Evolutionary conservation across 2,329 filamentous ascomycete genomes (phyloP), one percentile per base, ranked within the genome.

Genomic region (Fusarium continuum): DNA sequence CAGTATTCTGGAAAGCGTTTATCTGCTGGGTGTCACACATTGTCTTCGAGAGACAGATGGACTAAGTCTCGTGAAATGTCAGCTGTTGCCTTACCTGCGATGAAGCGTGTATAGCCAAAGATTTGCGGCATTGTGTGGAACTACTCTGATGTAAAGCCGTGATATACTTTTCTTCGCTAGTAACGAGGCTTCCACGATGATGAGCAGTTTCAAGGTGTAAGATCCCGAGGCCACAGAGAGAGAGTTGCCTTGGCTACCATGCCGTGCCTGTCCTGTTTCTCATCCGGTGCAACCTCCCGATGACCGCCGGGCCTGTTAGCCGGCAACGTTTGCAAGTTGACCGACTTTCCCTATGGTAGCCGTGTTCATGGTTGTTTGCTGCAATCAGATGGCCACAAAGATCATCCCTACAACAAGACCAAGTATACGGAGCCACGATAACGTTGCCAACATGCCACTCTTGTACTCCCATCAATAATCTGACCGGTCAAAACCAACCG

Each of bases 401-500:
- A 17, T 41, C 29, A 23, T 43, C 29, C 51, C 38, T 36, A 44
- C 58, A 60, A 46, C 44, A 57, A 55, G 39, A 34, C 49, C 40
- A 65, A 53, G 46, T 55, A 60, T 47, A 36, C 32, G 40, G 55
- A 35, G 57, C 61, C 48, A 55, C 51, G 47, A 44, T 49, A 55
- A 45, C 23, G 28, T 28, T 47, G 35, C 50, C 46, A 36, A 55
- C 40, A 53, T 65, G 31, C 47, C 48, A 58, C 49, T 46, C 54
- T 50, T 64, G 60, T 65, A 43, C 52, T 22, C 64, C 60, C 53
- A 57, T 56, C 23, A 14, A 31, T 23, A 60, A 47, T 36, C 32
- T 47, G 52, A 67, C 64, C 66, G 64, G 64, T 68, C 64, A 69
- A 69, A 48, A 31, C 28, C 32, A 40, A 34, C 25, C 41, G 23